Percentiles rank a stretch among this genome's conserved stretches.
phyloP scores from a whole-genome alignment of 2,329 filamentous ascomycete species.

The Mycosphaerella arachidis region DNA sequence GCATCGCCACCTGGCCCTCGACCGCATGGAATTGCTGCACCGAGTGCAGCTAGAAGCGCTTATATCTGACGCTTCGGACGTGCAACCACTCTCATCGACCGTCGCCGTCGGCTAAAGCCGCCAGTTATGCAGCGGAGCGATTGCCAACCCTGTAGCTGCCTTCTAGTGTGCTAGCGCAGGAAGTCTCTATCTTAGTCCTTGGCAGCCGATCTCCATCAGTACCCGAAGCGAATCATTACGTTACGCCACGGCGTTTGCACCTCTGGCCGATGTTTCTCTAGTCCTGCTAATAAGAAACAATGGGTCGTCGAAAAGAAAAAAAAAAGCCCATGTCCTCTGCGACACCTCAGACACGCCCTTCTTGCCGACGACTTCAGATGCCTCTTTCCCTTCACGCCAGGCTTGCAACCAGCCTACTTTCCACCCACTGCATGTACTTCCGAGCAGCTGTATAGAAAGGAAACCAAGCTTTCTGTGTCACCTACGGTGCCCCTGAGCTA shows the following conservation, averaged over 20 bases:
- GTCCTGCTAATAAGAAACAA: constrained; percentile 2
- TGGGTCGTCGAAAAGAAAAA: neutral
- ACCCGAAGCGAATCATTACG: neutral
- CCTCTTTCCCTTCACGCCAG: neutral
- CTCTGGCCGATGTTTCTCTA: neutral
- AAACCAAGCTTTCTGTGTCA: constrained; percentile 8
- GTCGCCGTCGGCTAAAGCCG: neutral
- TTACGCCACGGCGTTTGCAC: neutral
- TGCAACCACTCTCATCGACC: constrained; percentile 5
- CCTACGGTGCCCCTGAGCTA: neutral
- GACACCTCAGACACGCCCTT: neutral
- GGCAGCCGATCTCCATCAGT: neutral
- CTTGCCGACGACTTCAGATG: neutral
- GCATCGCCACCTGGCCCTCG: neutral
- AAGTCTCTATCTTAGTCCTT: neutral
- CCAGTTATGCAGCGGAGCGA: neutral
- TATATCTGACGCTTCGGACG: neutral
- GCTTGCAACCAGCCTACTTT: neutral
- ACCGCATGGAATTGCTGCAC: constrained; percentile 6
- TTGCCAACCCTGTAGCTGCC: neutral
- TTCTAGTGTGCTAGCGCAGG: neutral
- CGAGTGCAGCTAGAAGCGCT: neutral
- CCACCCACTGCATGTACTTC: neutral
- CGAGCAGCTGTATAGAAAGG: constrained; percentile 7
- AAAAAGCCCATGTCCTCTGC: neutral